Evolutionary conservation across 1,284 basidiomycete species (phyloP).

Genomic region (Ganoderma sinense): DNA sequence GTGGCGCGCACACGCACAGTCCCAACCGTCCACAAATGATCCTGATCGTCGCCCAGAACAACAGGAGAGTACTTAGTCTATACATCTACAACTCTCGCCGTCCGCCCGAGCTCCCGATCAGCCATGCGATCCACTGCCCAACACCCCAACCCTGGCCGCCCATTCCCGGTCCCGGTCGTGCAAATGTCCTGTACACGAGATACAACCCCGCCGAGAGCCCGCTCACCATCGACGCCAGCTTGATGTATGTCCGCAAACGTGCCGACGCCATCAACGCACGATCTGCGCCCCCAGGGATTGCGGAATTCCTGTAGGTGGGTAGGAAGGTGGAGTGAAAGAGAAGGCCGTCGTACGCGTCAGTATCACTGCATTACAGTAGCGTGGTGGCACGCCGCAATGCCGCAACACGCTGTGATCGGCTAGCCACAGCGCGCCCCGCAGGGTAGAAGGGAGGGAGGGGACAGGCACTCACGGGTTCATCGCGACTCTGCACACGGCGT

Average conservation of each 20-base stretch:
- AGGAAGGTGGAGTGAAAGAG: not conserved
- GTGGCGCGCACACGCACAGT: not conserved
- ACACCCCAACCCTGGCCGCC: constrained; percentile 58
- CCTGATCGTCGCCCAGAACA: constrained; percentile 11
- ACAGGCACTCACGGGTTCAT: constrained; percentile 72
- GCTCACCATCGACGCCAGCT: constrained; percentile 72
- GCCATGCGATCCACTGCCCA: constrained; percentile 63
- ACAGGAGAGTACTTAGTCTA: constrained; percentile 23
- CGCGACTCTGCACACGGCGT: constrained; percentile 84
- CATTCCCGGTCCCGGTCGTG: constrained; percentile 69
- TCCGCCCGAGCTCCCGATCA: constrained; percentile 47
- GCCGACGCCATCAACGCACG: constrained; percentile 73
- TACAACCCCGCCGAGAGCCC: constrained; percentile 74
- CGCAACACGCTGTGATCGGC: constrained; percentile 26
- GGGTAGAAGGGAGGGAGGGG: constrained; percentile 17
- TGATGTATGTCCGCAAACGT: constrained; percentile 73
- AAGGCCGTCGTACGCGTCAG: not conserved
- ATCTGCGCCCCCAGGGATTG: constrained; percentile 82
- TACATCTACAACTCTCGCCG: constrained; percentile 40
- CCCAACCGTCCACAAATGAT: not conserved
- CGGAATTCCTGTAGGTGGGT: constrained; percentile 55
- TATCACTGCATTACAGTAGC: constrained; percentile 11
- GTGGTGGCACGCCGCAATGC: constrained; percentile 5
- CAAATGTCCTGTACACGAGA: constrained; percentile 71
- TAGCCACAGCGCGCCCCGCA: constrained; percentile 7